phyloP scores from a whole-genome alignment of 371 early-diverging fungal species.

The Basidiobolus meristosporus region DNA sequence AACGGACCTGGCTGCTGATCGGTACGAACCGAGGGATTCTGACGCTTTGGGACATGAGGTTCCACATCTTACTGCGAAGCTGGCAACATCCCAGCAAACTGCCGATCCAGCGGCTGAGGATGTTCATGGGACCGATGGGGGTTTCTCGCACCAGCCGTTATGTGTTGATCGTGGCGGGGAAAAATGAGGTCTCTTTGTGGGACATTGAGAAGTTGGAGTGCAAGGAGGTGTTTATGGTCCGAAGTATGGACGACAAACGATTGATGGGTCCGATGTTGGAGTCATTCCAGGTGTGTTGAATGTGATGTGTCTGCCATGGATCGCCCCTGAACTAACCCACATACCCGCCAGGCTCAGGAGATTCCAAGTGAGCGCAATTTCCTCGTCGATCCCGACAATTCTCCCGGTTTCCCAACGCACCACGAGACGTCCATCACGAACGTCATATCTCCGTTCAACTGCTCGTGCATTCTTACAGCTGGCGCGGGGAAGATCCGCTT shows the following conservation, averaged over 20 bases:
- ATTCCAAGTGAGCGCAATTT: too few species aligned
- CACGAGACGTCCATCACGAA: too few species aligned
- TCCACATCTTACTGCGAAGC: constrained; percentile 46
- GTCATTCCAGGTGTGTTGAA: too few species aligned
- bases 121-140: constrained; percentile 24
- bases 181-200: constrained; percentile 77
- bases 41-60: constrained; percentile 68
- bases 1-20: constrained; percentile 43
- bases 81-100: constrained; percentile 66
- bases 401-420: too few species aligned
- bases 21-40: constrained; percentile 72
- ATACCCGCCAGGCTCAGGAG: too few species aligned
- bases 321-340: too few species aligned
- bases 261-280: too few species aligned
- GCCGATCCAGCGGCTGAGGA: constrained; percentile 35
- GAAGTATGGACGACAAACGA: constrained; percentile 26
- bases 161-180: constrained; percentile 41
- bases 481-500: too few species aligned
- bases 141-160: constrained; percentile 16
- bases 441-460: too few species aligned
- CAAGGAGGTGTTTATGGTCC: constrained; percentile 41
- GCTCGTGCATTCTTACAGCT: too few species aligned
- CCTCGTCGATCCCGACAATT: too few species aligned
- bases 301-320: too few species aligned
- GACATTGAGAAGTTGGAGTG: constrained; percentile 53